Evolutionary conservation across 164 flowering plant species (phyloP), one percentile per base, ranked within the genome.

Genomic region (Vitis amurensis): DNA sequence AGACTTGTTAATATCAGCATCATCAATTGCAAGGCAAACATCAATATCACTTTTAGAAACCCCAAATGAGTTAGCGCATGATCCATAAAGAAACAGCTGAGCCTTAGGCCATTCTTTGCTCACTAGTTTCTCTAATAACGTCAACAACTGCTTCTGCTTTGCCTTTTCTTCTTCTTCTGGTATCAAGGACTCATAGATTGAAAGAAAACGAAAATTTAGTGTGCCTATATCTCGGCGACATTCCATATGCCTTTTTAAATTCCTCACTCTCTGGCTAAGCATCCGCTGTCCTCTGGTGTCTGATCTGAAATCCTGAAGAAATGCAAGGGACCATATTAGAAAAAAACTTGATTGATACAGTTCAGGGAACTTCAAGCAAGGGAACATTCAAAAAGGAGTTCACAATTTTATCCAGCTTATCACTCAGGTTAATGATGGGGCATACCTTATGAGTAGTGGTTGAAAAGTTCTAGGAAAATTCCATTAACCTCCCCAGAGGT

Each of bases 21-120:
- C 92, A 15, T 85, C 84, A 47, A 91, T 84, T 15, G 87, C 86
- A 74, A 96, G 91, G 83, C 98, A 96, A 73, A 96, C 88, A 85
- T 93, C 99, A 78, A 96, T 85, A 71, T 96, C 99, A 76, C 99
- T 96, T 60, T 88, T 93, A 61, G 91, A 86, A 69, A 96, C 85
- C 48, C 90, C 99, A 83, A 96, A 96, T 56, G 98, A 86, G 82
- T 88, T 96, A 11, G 97, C 98, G 82, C 98, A 93, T 23, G 99
- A 96, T 71, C 99, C 99, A 83, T 92, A 93, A 17, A 93, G 84
- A 69, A 66, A 86, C 63, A 93, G 80, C 59, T 68, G 86, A 69
- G 99, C 98, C 37, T 78, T 71, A 55, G 99, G 98, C 99, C 99
- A 96, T 71, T 96, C 97, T 69, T 82, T 86, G 76, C 63, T 71